These are phyloP conservation scores for Henningerozyma blattae DNA, from an alignment of 805 yeast species.

Conservation along the genomic window DNA sequence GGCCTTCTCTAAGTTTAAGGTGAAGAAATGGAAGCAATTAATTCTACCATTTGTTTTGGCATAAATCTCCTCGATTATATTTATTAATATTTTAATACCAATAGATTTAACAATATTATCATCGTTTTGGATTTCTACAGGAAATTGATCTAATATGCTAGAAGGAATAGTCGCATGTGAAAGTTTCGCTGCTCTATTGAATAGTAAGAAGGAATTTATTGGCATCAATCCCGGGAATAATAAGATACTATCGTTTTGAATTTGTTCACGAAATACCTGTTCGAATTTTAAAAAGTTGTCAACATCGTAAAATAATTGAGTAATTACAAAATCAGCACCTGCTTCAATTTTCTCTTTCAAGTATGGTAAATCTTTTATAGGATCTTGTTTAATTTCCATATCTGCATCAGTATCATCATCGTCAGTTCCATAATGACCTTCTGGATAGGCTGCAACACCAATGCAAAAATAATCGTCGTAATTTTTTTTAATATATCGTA, in stretches of 20 bases:
- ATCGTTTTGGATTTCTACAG: conserved; percentile 47
- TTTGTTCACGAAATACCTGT: conserved; percentile 30
- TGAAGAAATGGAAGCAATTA: conserved; percentile 86
- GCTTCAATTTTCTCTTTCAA: conserved; percentile 79
- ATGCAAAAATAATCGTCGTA: conserved; percentile 79
- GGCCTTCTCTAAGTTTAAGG: conserved; percentile 84
- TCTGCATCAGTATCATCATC: conserved; percentile 47
- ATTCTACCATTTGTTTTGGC: conserved; percentile 41
- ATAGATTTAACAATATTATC: conserved; percentile 69
- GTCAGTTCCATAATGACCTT: conserved; percentile 48
- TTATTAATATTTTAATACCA: conserved; percentile 65
- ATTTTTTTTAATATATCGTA: conserved; percentile 56
- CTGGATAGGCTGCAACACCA: conserved; percentile 98
- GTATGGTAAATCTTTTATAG: conserved; percentile 59
- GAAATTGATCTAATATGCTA: conserved; percentile 39
- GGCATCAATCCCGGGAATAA: conserved; percentile 89
- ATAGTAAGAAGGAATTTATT: conserved; percentile 69
- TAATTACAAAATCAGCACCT: conserved; percentile 88
- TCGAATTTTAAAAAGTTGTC: conserved; percentile 63
- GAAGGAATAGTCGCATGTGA: conserved; percentile 78
- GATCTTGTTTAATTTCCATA: conserved; percentile 50
- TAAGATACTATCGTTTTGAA: conserved; percentile 35
- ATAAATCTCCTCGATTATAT: conserved; percentile 49
- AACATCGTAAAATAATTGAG: conserved; percentile 87
- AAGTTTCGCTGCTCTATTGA: conserved; percentile 77